Evolutionary conservation across 1,284 basidiomycete genomes (phyloP), one percentile per base, ranked within the genome.

Genomic region (Fomitopsis schrenkii): DNA sequence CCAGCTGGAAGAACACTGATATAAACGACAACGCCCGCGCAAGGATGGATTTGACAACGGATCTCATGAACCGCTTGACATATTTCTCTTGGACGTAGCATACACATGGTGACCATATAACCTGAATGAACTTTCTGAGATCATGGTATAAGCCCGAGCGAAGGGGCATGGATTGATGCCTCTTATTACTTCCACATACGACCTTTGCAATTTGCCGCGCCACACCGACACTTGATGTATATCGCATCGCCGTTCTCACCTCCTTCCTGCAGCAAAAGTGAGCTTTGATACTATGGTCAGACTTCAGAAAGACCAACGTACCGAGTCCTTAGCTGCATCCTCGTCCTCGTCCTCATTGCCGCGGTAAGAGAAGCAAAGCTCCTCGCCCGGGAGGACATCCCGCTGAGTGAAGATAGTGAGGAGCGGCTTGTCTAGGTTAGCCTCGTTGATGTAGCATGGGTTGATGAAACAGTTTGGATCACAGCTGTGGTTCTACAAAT

Each of bases 361-460:
- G 62, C 76, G 78, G 73, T 96, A 96, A 1, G 85, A 88, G 72
- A 96, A 95, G 64, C 87, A 91, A 2, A 96, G 79, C 68, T 95
- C 94, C 64, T 95, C 87, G 48, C 81, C 80, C 0, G 81, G 76
- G 30, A 79, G 76, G 15, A 96, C 85, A 58, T 90, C 85, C 17
- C 82, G 75, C 14, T 70, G 74, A 2, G 93, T 84, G 71, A 95
- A 95, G 19, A 95, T 81, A 0, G 85, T 81, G 5, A 95, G 74
- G 5, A 77, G 66, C 0, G 76, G 78, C 68, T 79, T 79, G 14
- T 76, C 72, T 52, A 83, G 71, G 69, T 79, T 71, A 60, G 78
- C 67, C 66, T 81, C 80, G 58, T 83, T 79, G 63, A 82, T 79
- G 66, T 85, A 87, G 38, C 86, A 88, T 1, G 91, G 80, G n/a